Conservation (phyloP, 1,139 yeast genomes). For the Zygosaccharomyces sapae region DNA sequence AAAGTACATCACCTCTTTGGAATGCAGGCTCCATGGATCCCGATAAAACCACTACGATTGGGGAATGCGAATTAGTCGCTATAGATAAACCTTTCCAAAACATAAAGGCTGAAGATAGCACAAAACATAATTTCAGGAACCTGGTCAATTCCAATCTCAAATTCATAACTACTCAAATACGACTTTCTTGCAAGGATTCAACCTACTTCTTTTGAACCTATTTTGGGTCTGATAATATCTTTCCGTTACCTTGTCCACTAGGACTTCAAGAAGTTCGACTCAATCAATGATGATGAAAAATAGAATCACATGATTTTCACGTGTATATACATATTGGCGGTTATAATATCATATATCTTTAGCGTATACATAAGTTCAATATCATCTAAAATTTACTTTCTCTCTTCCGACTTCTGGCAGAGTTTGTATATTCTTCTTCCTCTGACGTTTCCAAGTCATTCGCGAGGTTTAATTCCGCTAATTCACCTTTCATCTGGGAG, state of each 20-base stretch:
- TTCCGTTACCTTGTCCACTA: not conserved
- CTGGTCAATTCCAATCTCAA: slow-evolving; percentile 46
- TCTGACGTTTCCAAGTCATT: not conserved
- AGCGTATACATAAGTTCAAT: too few species aligned
- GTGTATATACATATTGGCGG: too few species aligned
- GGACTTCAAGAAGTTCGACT: not conserved
- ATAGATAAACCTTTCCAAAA: slow-evolving; percentile 84
- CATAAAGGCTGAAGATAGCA: slow-evolving; percentile 84
- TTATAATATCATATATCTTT: too few species aligned
- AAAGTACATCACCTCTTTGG: slow-evolving; percentile 92
- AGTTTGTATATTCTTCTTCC: not conserved
- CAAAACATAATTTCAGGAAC: slow-evolving; percentile 67
- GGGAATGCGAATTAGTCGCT: slow-evolving; percentile 80
- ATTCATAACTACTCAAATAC: slow-evolving; percentile 29
- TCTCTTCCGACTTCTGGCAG: not conserved
- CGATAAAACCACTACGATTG: slow-evolving; percentile 91
- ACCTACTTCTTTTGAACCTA: not conserved
- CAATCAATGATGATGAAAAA: not conserved
- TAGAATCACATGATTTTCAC: not conserved
- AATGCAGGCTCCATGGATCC: slow-evolving; percentile 99
- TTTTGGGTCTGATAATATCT: not conserved
- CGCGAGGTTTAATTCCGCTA: slow-evolving; percentile 4
- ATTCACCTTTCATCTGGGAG: slow-evolving; percentile 4
- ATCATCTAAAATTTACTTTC: too few species aligned
- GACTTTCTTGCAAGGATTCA: not conserved